A percentile compares a stretch with the other conserved stretches of the same genome.
phyloP scores from a whole-genome alignment of 2,329 filamentous ascomycete genomes.

The Metarhizium humberi region DNA sequence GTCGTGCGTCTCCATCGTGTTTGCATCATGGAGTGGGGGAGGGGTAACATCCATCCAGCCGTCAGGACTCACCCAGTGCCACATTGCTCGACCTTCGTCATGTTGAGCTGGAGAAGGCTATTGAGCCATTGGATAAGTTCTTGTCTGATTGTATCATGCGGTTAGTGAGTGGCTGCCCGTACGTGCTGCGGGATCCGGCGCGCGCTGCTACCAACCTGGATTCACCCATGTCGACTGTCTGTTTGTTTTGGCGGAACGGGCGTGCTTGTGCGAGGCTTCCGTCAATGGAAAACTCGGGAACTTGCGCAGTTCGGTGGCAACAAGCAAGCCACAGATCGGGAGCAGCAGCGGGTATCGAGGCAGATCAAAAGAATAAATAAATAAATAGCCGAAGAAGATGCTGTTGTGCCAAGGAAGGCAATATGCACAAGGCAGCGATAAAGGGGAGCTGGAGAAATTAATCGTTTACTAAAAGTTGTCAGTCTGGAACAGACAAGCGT shows the following conservation, averaged over 20 bases:
- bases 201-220: constrained; percentile 28
- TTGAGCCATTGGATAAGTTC: constrained; percentile 96
- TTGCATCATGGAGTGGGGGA: constrained; percentile 6
- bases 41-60: constrained; percentile 7
- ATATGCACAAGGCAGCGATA: constrained; percentile 7
- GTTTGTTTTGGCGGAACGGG: constrained; percentile 2
- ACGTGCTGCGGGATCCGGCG: background rate
- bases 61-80: constrained; percentile 70
- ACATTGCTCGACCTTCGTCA: constrained; percentile 98
- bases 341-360: constrained; percentile 2
- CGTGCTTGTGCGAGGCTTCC: background rate
- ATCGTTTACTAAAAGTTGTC: constrained; percentile 1
- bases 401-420: background rate
- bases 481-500: constrained; percentile 9
- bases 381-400: background rate
- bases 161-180: constrained; percentile 10
- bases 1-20: background rate
- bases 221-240: constrained; percentile 35
- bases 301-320: background rate
- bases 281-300: background rate
- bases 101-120: constrained; percentile 93
- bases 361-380: constrained; percentile 1
- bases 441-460: constrained; percentile 9
- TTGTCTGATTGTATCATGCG: constrained; percentile 56
- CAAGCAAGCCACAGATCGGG: background rate